A percentile compares a stretch with the other conserved stretches of the same genome.
Conservation (phyloP, 2,329 filamentous ascomycete species). For the Ophiostoma tasmaniense region DNA sequence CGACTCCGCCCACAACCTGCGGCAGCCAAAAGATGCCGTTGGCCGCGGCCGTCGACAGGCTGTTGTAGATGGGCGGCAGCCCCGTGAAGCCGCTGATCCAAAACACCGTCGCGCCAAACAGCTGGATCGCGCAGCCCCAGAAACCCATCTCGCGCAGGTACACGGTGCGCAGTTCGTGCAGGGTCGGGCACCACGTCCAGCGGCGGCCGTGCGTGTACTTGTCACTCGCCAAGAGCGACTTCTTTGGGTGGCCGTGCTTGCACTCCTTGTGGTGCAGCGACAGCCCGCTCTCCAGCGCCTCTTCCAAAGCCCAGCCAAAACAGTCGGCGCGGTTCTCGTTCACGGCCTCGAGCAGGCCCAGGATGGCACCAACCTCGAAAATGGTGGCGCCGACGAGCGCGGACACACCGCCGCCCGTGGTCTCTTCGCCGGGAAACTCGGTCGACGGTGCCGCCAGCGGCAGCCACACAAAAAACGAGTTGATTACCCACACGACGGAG, state of each 20-base stretch:
- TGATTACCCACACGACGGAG: slow-evolving; percentile 47
- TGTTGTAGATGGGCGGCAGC: slow-evolving; percentile 46
- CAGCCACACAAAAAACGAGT: slow-evolving; percentile 56
- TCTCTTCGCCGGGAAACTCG: slow-evolving; percentile 45
- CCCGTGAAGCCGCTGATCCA: slow-evolving; percentile 55
- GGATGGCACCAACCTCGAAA: slow-evolving; percentile 55
- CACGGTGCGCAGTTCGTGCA: slow-evolving; percentile 47
- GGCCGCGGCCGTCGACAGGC: slow-evolving; percentile 36
- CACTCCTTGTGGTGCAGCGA: slow-evolving; percentile 7
- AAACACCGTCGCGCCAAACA: slow-evolving; percentile 53
- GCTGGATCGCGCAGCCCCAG: slow-evolving; percentile 48
- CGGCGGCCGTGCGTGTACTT: slow-evolving; percentile 16
- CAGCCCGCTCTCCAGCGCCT: slow-evolving; percentile 31
- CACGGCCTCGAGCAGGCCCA: slow-evolving; percentile 59
- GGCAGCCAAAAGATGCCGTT: slow-evolving; percentile 55
- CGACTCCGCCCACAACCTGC: slow-evolving; percentile 52
- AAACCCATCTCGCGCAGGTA: slow-evolving; percentile 57
- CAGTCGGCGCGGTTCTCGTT: slow-evolving; percentile 57
- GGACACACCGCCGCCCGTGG: slow-evolving; percentile 50
- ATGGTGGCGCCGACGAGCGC: slow-evolving; percentile 60
- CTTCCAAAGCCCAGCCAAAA: slow-evolving; percentile 60
- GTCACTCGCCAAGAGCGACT: background rate
- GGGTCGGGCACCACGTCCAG: slow-evolving; percentile 55
- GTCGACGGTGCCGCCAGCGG: slow-evolving; percentile 45
- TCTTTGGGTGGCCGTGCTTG: background rate